Percentiles rank a stretch among this genome's conserved stretches.
These are phyloP conservation scores for Apophysomyces elegans DNA, from an alignment of 371 early-diverging fungal species.

Conservation along the genomic window DNA sequence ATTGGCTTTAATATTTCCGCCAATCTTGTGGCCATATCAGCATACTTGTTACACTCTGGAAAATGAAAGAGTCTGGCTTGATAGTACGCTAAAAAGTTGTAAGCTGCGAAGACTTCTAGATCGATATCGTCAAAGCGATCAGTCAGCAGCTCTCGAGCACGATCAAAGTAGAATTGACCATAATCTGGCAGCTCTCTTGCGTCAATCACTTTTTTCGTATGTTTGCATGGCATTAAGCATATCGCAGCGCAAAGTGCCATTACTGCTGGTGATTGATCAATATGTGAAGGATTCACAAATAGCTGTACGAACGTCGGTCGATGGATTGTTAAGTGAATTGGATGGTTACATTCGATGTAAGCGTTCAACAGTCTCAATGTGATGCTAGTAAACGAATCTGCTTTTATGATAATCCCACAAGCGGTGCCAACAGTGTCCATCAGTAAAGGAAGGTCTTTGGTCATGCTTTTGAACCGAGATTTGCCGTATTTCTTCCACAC, in stretches of 20 bases:
- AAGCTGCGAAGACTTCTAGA: conserved; percentile 32
- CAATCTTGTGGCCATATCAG: conserved; percentile 32
- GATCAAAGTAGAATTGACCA: conserved; percentile 34
- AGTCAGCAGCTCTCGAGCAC: conserved; percentile 29
- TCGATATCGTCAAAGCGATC: conserved; percentile 43
- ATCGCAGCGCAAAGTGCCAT: conserved; percentile 21
- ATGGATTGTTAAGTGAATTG: conserved; percentile 15
- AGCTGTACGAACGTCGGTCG: conserved; percentile 10
- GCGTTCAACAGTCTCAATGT: conserved; percentile 12
- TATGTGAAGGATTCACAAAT: conserved; percentile 5
- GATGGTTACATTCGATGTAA: conserved; percentile 10
- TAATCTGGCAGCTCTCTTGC: conserved; percentile 17
- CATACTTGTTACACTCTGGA: conserved; percentile 19
- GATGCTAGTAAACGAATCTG: background rate
- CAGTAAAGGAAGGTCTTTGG: conserved; percentile 15
- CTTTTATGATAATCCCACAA: background rate
- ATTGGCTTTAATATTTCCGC: conserved; percentile 21
- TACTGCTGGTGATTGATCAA: conserved; percentile 14
- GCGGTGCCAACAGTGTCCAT: background rate
- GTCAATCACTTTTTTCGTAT: background rate
- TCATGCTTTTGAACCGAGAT: conserved; percentile 30
- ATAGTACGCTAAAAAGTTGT: conserved; percentile 27
- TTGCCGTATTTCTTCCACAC: conserved; percentile 42
- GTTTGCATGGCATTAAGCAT: conserved; percentile 14
- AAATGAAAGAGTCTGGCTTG: conserved; percentile 22